phyloP scores from a whole-genome alignment of 495 filamentous ascomycete genomes.

The Corynascus novoguineensis region DNA sequence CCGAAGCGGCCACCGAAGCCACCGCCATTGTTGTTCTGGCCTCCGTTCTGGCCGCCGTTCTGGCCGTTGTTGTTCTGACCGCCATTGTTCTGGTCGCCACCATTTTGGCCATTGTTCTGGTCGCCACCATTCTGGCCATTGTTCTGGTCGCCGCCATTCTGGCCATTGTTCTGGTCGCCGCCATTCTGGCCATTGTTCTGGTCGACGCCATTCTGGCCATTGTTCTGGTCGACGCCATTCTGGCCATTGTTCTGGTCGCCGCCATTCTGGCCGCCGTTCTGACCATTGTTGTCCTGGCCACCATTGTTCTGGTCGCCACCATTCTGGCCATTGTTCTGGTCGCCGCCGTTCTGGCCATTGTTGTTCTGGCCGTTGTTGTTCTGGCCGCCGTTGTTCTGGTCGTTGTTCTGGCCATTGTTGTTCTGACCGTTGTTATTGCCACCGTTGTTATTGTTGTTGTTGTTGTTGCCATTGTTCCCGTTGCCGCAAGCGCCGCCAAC shows the following conservation, averaged over 20 bases:
- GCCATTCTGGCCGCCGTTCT: background rate
- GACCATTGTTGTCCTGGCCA: background rate
- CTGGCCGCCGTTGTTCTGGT: background rate
- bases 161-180: constrained; percentile 3
- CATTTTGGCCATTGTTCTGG: constrained; percentile 5
- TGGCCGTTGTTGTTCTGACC: background rate
- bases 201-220: constrained; percentile 11
- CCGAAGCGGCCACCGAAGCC: background rate
- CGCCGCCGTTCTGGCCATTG: constrained; percentile 4
- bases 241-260: constrained; percentile 19
- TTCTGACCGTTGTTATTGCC: constrained; percentile 19
- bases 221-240: constrained; percentile 21
- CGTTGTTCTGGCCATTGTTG: constrained; percentile 13
- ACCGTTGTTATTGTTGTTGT: constrained; percentile 20
- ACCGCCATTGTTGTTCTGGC: background rate
- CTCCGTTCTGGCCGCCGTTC: background rate
- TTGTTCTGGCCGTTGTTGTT: constrained; percentile 12
- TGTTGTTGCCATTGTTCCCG: constrained; percentile 22
- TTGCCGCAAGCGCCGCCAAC: constrained; percentile 30
- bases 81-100: no score
- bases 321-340: constrained; percentile 9
- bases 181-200: constrained; percentile 8
- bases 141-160: constrained; percentile 1
- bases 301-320: constrained; percentile 10
- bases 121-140: constrained; percentile 14